A percentile compares a stretch with the other conserved stretches of the same genome.
Conservation (phyloP, 352 stramenopile species). For the Pythium grandisporangium region DNA sequence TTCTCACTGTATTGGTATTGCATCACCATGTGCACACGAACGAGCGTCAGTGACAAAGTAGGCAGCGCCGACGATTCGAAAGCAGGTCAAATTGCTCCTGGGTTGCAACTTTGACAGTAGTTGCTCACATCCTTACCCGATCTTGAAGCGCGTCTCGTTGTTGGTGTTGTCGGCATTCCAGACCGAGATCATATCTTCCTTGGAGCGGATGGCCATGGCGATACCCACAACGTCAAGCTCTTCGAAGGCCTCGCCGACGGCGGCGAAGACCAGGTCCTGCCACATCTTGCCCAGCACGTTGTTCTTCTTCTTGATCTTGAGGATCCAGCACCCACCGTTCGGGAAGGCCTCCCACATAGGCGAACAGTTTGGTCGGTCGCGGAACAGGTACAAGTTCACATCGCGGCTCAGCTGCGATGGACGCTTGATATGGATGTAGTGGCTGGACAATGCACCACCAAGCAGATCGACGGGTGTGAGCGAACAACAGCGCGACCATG, state of each 20-base stretch:
- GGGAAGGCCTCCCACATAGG: constrained; percentile 91
- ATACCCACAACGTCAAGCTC: constrained; percentile 90
- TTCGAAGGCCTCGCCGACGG: constrained; percentile 88
- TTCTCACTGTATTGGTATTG: too few species aligned
- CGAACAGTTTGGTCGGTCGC: constrained; percentile 79
- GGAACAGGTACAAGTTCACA: constrained; percentile 92
- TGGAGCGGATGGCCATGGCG: constrained; percentile 89
- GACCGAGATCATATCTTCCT: constrained; percentile 91
- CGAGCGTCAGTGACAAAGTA: too few species aligned
- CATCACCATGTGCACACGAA: too few species aligned
- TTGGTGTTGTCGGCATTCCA: constrained; percentile 93
- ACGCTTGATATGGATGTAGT: constrained; percentile 93
- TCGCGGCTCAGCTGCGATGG: constrained; percentile 87
- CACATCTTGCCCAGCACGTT: constrained; percentile 93
- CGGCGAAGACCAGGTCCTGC: constrained; percentile 90
- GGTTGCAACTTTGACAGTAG: background rate
- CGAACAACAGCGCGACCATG: too few species aligned
- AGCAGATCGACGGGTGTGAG: too few species aligned
- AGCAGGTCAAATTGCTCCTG: too few species aligned
- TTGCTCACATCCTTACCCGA: constrained; percentile 33
- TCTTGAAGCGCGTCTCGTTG: constrained; percentile 74
- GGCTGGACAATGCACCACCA: constrained; percentile 14
- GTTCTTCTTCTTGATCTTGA: constrained; percentile 93
- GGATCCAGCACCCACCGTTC: constrained; percentile 91
- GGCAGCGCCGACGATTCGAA: too few species aligned